Base-by-base conservation (phyloP, 371 early-diverging fungal species). In the Smittium mucronatum region DNA sequence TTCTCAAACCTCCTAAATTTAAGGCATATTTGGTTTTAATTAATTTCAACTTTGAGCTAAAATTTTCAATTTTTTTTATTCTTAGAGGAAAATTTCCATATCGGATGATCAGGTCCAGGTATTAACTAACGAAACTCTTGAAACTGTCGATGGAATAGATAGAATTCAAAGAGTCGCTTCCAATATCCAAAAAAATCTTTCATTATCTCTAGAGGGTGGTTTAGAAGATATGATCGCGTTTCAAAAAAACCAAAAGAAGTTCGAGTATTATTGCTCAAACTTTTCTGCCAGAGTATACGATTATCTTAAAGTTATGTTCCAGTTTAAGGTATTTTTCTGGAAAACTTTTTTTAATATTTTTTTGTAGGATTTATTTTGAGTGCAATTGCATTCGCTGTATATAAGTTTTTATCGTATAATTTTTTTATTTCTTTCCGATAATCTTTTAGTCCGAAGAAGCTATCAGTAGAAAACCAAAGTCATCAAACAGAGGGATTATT, bases 101-200 rank as follows among this genome's bases (percentile, higher is more conserved):
- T 85, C 92, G 0, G 88, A 87, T 26, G 80, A 83, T 58, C 82
- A 88, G 31, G 67, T 89, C 1, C 85, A 89, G 58, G 85, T 87
- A 5, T 82, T 97, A 26, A 85, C 87, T 67, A 88, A 88, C 69
- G 93, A 92, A 70, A 86, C 92, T 0, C 81, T 97, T 72, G 93
- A 94, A 33, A 86, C 86, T 0, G 78, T 83, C 0, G 84, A 85
- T 28, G 92, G 93, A 2, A 83, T 97, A 2, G 79, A 82, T 26
- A 84, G 85, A 65, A 85, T 94, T 35, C 91, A 94, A 75, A 81
- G 83, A 26, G 88, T 92, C 16, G 89, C 93, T 0, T 85, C 86
- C 5, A 85, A 83, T 67, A 76, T 97, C 17, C 93, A 88, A 79
- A 85, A 84, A 61, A 88, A 88, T 33, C 76, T 94, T n/a, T 83